Conservation (phyloP, 1,139 yeast genomes). For the Hemisphaericaspora lyxosophila region DNA sequence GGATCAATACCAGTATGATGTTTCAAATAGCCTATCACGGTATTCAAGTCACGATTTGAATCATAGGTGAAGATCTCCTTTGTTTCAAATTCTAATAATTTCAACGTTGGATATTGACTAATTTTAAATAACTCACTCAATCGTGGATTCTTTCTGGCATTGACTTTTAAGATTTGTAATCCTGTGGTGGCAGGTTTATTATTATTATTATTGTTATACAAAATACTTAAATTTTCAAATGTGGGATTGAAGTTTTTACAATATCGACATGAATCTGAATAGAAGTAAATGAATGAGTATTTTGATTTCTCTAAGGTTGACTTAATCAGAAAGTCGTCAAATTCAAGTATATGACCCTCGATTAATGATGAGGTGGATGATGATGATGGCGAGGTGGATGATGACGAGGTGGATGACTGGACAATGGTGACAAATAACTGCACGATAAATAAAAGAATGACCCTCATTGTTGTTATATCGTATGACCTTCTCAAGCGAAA, state of each 20-base stretch:
- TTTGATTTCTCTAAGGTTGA: constrained; percentile 21
- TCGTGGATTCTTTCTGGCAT: constrained; percentile 25
- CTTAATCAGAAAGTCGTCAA: constrained; percentile 20
- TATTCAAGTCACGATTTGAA: constrained; percentile 23
- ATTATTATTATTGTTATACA: constrained; percentile 23
- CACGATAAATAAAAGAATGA: not conserved
- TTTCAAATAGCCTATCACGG: constrained; percentile 17
- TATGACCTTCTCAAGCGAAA: too few species aligned
- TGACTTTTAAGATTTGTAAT: constrained; percentile 34
- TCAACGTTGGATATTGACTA: constrained; percentile 32
- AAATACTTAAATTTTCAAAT: constrained; percentile 31
- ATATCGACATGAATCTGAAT: constrained; percentile 36
- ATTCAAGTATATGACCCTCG: constrained; percentile 16
- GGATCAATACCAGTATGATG: constrained; percentile 16
- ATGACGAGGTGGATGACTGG: not conserved
- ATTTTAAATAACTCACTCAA: constrained; percentile 28
- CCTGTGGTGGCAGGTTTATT: constrained; percentile 2
- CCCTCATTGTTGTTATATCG: not conserved
- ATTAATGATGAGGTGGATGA: too few species aligned
- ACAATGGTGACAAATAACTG: not conserved
- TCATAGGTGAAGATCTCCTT: constrained; percentile 27
- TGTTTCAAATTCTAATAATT: constrained; percentile 28
- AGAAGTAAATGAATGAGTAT: constrained; percentile 44
- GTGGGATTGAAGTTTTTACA: constrained; percentile 39
- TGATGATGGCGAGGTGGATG: too few species aligned